Base-by-base conservation (phyloP, 371 early-diverging fungal species). In the Mortierella sp. region DNA sequence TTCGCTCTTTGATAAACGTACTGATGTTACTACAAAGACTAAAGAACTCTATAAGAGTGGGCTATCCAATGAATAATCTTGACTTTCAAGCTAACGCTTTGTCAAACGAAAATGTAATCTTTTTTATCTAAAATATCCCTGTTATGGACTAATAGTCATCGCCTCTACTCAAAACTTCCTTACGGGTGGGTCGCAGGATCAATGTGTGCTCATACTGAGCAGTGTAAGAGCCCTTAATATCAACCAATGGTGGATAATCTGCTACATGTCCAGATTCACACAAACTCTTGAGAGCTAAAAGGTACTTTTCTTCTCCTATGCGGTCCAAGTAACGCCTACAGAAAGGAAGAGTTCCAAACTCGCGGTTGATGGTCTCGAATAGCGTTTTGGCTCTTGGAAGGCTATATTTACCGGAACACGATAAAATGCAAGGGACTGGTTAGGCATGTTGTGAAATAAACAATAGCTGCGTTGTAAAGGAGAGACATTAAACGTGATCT, bases 161-260 rank as follows among this genome's bases (percentile, higher is more conserved):
- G 29, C 89, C 89, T 23, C 90, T 86, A 68, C 86, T 84, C 45
- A 89, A 64, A 19, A 83, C 93, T 84, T 97, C 97, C 86, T 98
- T 98, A 82, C 92, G 86, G 1, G 94, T 96, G 3, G 98, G 97
- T 64, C 93, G 84, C 56, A 98, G 84, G 32, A 97, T 80, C 13
- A 98, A 86, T 8, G 99, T 99, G 81, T 99, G 99, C 77, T 99
- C 99, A 75, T 90, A 98, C 88, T 99, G 99, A 12, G 99, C 98
- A 19, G 99, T 99, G 82, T 92, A 96, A 42, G 92, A 93, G 5
- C 98, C 99, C 83, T 90, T 89, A 49, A 90, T 85, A 85, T 99
- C 99, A 47, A 89, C 87, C 31, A 99, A 87, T 40, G 99, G 99
- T 57, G 99, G 99, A 84, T 98, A 96, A 2, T 92, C 90, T 23